phyloP scores from a whole-genome alignment of 768 basidiomycete genomes.

The Dendrothele bispora region DNA sequence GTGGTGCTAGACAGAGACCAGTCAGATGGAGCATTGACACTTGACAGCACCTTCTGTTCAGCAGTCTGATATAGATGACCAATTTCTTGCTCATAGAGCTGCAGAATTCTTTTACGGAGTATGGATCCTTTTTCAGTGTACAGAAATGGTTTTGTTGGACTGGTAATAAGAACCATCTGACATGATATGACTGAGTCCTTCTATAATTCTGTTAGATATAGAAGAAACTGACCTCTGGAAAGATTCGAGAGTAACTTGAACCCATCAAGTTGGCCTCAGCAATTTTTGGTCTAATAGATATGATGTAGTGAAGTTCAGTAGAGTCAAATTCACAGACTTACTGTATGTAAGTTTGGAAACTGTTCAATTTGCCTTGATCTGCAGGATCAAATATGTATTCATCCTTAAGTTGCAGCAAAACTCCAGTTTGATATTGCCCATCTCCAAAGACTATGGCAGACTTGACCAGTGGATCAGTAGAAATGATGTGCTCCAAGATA shows the following conservation, averaged over 20 bases:
- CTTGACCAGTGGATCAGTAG: background rate
- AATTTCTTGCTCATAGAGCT: background rate
- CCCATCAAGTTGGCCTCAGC: background rate
- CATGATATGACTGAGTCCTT: background rate
- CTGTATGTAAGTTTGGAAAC: background rate
- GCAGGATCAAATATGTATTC: background rate
- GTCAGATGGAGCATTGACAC: background rate
- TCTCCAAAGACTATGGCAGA: background rate
- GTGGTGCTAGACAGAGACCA: background rate
- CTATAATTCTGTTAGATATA: no score
- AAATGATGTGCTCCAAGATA: background rate
- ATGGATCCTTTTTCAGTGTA: constrained; percentile 1
- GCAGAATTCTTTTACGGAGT: background rate
- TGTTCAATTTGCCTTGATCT: background rate
- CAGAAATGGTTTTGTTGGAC: background rate
- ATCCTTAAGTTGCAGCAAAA: no score
- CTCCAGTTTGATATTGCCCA: background rate
- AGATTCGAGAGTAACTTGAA: background rate
- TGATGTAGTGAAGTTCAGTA: background rate
- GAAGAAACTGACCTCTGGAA: background rate
- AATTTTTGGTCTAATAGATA: background rate
- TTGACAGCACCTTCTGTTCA: background rate
- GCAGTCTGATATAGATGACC: background rate
- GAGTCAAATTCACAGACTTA: background rate
- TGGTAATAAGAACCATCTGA: background rate